Evolutionary conservation across 192 early-diverging fungal genomes (phyloP), one percentile per base, ranked within the genome.

Genomic region (Entomortierella lignicola): DNA sequence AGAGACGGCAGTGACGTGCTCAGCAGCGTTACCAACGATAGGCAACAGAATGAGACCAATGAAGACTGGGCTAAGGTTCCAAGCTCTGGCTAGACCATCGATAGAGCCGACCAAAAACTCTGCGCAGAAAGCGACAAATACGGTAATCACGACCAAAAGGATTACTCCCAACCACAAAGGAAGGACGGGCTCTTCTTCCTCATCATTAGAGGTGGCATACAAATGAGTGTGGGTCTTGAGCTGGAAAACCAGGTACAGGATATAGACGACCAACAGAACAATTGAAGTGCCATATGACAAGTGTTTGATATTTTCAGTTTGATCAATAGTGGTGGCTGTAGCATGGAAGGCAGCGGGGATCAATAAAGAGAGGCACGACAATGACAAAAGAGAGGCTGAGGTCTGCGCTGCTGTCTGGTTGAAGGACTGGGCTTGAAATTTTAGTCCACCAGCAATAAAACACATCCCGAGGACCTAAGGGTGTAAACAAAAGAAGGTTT

Each of bases 31-130:
- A 54, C 93, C 92, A 17, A 96, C 95, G 56, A 98, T 90, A 1
- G 97, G 96, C 63, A 99, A 65, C 32, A 99, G 69, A 53, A 99
- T 94, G 66, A 98, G 85, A 47, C 97, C 97, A 47, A 99, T 93
- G 84, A 99, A 99, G 21, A 47, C 44, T 11, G 12, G 2, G 20
- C 90, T 92, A 55, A 92, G 85, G 37, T 75, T 81, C 86, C 89
- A 94, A 17, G 71, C 53, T 25, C 86, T 69, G 7, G 92, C 88
- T 23, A 96, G 69, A 30, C 90, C 90, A 60, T 91, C 90, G 44
- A 96, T 92, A 37, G 84, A 91, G 30, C 88, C 92, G 23, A 98
- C 94, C 18, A 97, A 85, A 44, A 87, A 91, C 51, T 96, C 93
- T 2, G 94, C 94, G 50, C 88, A 92, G 34, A 97, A 34, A 12